A percentile compares a stretch with the other conserved stretches of the same genome.
Conservation (phyloP, 2,329 filamentous ascomycete genomes). For the Hymenoscyphus repandus region DNA sequence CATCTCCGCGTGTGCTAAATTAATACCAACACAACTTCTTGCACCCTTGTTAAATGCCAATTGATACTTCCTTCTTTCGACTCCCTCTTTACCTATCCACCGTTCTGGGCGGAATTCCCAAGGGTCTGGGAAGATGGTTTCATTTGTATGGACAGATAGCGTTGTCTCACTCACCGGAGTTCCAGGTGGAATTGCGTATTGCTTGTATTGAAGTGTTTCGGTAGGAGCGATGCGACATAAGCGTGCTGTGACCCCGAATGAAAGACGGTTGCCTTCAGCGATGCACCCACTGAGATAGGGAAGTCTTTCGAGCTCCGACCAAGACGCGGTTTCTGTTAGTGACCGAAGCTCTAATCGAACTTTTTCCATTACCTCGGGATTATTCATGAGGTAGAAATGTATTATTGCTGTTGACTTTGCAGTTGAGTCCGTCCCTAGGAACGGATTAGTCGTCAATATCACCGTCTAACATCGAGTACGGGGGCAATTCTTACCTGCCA, state of each 20-base stretch:
- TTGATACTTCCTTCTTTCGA: constrained; percentile 26
- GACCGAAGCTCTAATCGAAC: not conserved
- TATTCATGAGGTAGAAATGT: constrained; percentile 29
- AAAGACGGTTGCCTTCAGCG: constrained; percentile 1
- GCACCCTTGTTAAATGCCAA: constrained; percentile 41
- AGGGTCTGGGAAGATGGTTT: constrained; percentile 7
- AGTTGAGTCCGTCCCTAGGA: not conserved
- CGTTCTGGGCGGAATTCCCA: constrained; percentile 5
- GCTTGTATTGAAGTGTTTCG: not conserved
- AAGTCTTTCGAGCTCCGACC: not conserved
- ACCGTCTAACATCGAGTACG: not conserved
- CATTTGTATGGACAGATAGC: constrained; percentile 29
- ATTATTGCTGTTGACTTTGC: constrained; percentile 1
- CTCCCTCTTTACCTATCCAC: constrained; percentile 2
- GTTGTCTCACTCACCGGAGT: constrained; percentile 19
- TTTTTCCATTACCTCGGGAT: constrained; percentile 23
- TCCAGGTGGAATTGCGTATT: constrained; percentile 16
- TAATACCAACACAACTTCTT: constrained; percentile 34
- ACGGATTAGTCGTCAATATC: not conserved
- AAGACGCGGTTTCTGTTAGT: not conserved
- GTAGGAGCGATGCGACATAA: not conserved
- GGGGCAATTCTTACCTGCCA: constrained; percentile 1
- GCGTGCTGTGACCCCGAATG: constrained; percentile 1
- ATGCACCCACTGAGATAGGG: constrained; percentile 6
- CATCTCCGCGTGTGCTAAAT: constrained; percentile 2